Base-by-base conservation (phyloP, 2,329 filamentous ascomycete species). In the Monilinia fructigena region DNA sequence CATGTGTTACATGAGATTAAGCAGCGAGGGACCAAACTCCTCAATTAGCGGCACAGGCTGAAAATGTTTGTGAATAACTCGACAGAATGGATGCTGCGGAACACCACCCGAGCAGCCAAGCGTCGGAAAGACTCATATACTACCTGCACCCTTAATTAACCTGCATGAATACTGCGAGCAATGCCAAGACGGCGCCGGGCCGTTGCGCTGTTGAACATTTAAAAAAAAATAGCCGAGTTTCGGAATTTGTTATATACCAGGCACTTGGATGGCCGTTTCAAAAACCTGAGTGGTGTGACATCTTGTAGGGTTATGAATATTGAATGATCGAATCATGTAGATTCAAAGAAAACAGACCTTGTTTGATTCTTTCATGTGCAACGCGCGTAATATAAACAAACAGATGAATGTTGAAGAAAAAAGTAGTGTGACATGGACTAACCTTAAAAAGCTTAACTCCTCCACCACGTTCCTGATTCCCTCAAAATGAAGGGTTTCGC, bases 381-480 rank as follows among this genome's bases (percentile, higher is more conserved):
- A 62, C 26, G 10, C 26, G 14, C 10, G 50, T 35, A 26, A 47
- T 48, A 63, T 53, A 45, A 45, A 66, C 28, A 45, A 45, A 66
- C 28, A 42, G 31, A 67, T 31, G 42, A 66, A 53, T 62, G 18
- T 54, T 26, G 47, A 59, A 64, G 55, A 54, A 38, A 26, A 60
- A 64, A 55, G 48, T 35, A 55, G 65, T 69, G 63, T 38, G 67
- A 69, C 66, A 65, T 20, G 52, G 63, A 74, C 88, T 81, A 78
- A 92, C 89, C 87, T 85, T 42, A 93, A 78, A 74, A 93, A 93
- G 73, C 87, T 90, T 70, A 93, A 80, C 71, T 89, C 84, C 73
- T 90, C 86, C 18, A 90, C 82, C 14, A 92, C 82, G 60, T 83
- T 63, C 81, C 79, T 55, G 77, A 87, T 78, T 45, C 82, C 81